Conservation (phyloP, 148 eudicot species). For the Rhododendron henanense region DNA sequence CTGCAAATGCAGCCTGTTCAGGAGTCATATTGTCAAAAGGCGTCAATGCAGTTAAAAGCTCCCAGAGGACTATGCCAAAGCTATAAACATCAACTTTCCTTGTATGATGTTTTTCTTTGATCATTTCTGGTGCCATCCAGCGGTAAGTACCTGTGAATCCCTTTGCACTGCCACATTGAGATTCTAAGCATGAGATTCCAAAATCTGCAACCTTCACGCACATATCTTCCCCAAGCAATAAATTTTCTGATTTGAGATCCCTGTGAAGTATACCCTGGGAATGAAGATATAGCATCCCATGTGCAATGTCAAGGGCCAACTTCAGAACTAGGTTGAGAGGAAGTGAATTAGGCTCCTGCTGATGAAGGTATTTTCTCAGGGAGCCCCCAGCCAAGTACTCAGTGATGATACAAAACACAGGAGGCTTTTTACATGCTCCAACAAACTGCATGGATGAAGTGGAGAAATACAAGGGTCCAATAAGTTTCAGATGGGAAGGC, state of each 20-base stretch:
- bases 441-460: conserved; percentile 54
- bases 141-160: conserved; percentile 97
- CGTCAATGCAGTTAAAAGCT: conserved; percentile 79
- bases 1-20: conserved; percentile 99
- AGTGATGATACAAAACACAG: conserved; percentile 94
- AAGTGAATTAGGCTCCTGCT: conserved; percentile 83
- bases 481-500: neutral
- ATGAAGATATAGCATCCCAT: conserved; percentile 97
- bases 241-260: conserved; percentile 93
- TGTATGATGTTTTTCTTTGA: conserved; percentile 77
- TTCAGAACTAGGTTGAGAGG: conserved; percentile 65
- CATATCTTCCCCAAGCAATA: conserved; percentile 84
- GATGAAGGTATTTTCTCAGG: conserved; percentile 82
- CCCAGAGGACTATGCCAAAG: conserved; percentile 95
- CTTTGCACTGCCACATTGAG: conserved; percentile 83
- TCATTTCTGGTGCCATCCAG: conserved; percentile 99
- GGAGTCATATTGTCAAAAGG: conserved; percentile 98
- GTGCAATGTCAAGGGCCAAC: conserved; percentile 82
- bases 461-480: conserved; percentile 2
- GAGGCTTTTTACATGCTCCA: conserved; percentile 94
- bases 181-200: conserved; percentile 94
- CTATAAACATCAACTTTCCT: conserved; percentile 98
- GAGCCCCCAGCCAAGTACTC: conserved; percentile 94
- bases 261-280: conserved; percentile 90
- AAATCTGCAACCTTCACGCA: conserved; percentile 96